Conservation (phyloP, 1,284 basidiomycete species). For the Sparassis latifolia region DNA sequence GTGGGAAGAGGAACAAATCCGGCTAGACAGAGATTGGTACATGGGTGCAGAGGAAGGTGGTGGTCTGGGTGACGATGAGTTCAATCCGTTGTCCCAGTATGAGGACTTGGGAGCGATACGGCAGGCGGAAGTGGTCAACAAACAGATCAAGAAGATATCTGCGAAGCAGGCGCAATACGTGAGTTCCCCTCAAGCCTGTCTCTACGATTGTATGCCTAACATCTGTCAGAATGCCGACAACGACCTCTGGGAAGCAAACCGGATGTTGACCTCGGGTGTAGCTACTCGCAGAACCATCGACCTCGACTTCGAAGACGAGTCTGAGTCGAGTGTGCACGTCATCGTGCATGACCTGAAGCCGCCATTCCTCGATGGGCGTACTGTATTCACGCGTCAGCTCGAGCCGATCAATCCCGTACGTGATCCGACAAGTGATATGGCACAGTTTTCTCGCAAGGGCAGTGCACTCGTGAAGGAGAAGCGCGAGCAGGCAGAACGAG, state of each 20-base stretch:
- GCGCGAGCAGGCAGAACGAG: slow-evolving; percentile 91
- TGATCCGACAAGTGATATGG: slow-evolving; percentile 92
- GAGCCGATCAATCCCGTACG: slow-evolving; percentile 97
- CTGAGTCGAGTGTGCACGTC: slow-evolving; percentile 93
- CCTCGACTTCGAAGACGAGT: slow-evolving; percentile 88
- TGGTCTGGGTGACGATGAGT: slow-evolving; percentile 82
- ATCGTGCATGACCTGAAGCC: slow-evolving; percentile 97
- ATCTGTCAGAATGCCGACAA: slow-evolving; percentile 84
- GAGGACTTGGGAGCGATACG: slow-evolving; percentile 71
- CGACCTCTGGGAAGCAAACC: slow-evolving; percentile 97
- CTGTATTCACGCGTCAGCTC: slow-evolving; percentile 93
- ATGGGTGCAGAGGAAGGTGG: slow-evolving; percentile 83
- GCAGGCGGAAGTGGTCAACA: slow-evolving; percentile 74
- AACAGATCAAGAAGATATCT: slow-evolving; percentile 81
- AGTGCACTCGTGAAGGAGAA: slow-evolving; percentile 91
- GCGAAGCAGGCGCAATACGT: slow-evolving; percentile 93
- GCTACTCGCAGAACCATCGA: slow-evolving; percentile 84
- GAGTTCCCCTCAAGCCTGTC: slow-evolving; percentile 23
- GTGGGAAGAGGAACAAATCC: slow-evolving; percentile 93
- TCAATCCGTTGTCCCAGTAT: slow-evolving; percentile 91
- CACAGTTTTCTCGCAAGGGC: slow-evolving; percentile 93
- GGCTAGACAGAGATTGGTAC: slow-evolving; percentile 92
- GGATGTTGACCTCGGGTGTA: slow-evolving; percentile 93
- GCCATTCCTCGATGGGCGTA: slow-evolving; percentile 95
- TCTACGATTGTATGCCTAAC: too few relatives aligned